phyloP scores from a whole-genome alignment of 129 eudicot species.

The Rutidosis leptorrhynchoides region DNA sequence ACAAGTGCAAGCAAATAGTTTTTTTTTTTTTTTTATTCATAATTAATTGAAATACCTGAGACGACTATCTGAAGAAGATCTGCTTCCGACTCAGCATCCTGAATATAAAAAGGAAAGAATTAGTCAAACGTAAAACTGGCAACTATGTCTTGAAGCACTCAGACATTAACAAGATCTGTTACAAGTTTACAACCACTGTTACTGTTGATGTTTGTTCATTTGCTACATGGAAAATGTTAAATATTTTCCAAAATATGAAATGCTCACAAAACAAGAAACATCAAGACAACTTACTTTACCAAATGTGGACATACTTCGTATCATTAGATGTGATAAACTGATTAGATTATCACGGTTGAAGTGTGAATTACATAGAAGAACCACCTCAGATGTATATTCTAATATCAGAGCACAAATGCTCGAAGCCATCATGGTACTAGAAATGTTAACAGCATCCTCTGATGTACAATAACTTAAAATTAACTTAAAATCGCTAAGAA shows the following conservation, averaged over 20 bases:
- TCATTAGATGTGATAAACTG: conserved; percentile 54
- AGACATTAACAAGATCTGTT: not conserved
- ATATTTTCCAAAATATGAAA: no score
- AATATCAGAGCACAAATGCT: conserved; percentile 76
- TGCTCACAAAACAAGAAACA: not conserved
- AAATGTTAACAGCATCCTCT: conserved; percentile 42
- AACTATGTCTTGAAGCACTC: not conserved
- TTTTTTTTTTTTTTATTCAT: not conserved
- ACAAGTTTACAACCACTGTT: not conserved
- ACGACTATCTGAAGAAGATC: conserved; percentile 69
- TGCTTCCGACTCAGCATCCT: conserved; percentile 49
- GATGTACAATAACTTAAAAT: conserved; percentile 25
- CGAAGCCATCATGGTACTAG: conserved; percentile 82
- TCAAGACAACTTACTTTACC: conserved; percentile 45
- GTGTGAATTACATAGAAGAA: conserved; percentile 50
- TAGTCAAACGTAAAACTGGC: conserved; percentile 3
- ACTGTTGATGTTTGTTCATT: no score
- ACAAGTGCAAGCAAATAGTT: not conserved
- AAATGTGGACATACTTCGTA: conserved; percentile 51
- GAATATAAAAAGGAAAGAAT: not conserved
- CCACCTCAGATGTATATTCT: conserved; percentile 65
- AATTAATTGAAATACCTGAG: conserved; percentile 41
- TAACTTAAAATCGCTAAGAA: not conserved
- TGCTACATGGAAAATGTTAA: no score
- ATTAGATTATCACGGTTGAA: conserved; percentile 33